Conservation (phyloP, 208 protist genomes). For the Crithidia acanthocephali region DNA sequence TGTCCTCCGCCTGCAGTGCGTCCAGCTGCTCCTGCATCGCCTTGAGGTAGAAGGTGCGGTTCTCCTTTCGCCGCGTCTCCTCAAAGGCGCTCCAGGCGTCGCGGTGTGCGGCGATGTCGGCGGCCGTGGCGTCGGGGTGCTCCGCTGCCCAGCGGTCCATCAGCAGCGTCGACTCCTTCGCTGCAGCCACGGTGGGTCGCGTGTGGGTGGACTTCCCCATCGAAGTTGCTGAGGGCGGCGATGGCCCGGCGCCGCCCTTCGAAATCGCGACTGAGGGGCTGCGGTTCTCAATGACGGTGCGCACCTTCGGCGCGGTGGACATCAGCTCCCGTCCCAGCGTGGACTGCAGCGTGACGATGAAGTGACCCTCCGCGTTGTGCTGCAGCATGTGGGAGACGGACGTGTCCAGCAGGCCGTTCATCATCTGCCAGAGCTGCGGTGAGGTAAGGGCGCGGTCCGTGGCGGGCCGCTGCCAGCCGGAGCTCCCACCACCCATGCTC, state of each 20-base stretch:
- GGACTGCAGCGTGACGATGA: conserved; percentile 43
- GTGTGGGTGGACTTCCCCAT: too few species aligned
- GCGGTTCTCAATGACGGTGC: conserved; percentile 30
- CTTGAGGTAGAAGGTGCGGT: conserved; percentile 22
- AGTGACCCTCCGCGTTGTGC: conserved; percentile 51
- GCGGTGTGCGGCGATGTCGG: conserved; percentile 37
- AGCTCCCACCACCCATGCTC: background rate
- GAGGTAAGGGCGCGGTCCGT: conserved; percentile 12
- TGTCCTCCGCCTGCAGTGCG: conserved; percentile 20
- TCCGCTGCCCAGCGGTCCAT: conserved; percentile 48
- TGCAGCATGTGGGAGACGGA: conserved; percentile 39
- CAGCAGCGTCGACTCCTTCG: conserved; percentile 4
- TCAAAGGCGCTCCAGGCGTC: conserved; percentile 39
- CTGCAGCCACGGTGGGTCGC: too few species aligned
- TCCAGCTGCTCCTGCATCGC: conserved; percentile 44
- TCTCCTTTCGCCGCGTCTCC: conserved; percentile 27
- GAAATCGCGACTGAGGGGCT: background rate
- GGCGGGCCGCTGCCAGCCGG: background rate
- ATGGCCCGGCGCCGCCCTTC: background rate
- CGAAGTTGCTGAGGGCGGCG: background rate
- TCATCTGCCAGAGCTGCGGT: conserved; percentile 42
- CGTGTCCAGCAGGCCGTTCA: conserved; percentile 48
- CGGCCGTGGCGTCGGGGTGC: conserved; percentile 27
- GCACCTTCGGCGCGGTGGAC: conserved; percentile 11
- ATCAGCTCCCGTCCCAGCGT: conserved; percentile 19